Base-by-base conservation (phyloP, 2,329 filamentous ascomycete species). In the Ascochyta koolunga region DNA sequence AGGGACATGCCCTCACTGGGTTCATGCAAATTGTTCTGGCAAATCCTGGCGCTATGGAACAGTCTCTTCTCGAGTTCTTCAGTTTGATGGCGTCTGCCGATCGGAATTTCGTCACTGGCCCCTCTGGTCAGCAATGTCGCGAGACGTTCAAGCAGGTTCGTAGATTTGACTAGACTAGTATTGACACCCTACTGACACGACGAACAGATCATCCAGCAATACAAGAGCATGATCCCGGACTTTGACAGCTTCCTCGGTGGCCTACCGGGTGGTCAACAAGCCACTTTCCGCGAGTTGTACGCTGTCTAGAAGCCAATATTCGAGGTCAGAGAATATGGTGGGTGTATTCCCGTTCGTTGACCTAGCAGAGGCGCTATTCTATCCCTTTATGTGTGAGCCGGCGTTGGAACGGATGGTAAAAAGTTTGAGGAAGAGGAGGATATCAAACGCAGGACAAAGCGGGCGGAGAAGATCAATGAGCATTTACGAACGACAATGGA, bases 11-110 rank as follows among this genome's bases (percentile, higher is more conserved):
- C 0, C 91, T 98, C 73, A 87, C 91, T 67, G 95, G 95, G 0
- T 97, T 99, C 77, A 90, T 90, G 49, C 83, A 89, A 63, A 84
- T 96, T 41, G 89, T 98, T 3, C 84, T 89, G 58, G 86, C 87
- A 69, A 98, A 98, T 68, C 95, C 95, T 0, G 86, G 92, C 70
- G 91, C 92, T 2, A 93, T 99, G 86, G 95, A 98, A 77, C 88
- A 88, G 63, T 89, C 87, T 53, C 80, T 99, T 35, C 81, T 89
- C 31, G 85, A 89, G 51, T 96, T 95, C 77, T 96, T 99, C 73
- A 83, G 82, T 45, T 83, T 90, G 52, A 96, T 98, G 77, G 90
- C 93, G 15, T 82, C 84, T 56, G 96, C 82, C 55, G 80, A 82
- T 15, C 75, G 72, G 51, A 79, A 92, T 73, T 74, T 78, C 35